Conservation (phyloP, 2,329 filamentous ascomycete species). For the Plenodomus biglobosus region DNA sequence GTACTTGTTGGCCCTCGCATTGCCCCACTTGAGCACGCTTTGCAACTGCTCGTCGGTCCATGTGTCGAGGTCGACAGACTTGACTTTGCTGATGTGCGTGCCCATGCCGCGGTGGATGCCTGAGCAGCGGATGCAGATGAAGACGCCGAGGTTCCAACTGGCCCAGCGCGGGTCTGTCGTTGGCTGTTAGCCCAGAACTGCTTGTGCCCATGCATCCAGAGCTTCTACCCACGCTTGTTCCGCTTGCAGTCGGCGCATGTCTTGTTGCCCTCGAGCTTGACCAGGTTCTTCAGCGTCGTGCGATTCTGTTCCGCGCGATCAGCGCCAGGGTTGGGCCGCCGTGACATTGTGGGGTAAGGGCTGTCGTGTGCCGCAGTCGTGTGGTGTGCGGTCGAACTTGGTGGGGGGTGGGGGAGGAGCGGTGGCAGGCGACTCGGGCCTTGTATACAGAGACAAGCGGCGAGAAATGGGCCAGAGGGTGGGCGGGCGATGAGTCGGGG, state of each 20-base stretch:
- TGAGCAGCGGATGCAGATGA: slow-evolving; percentile 96
- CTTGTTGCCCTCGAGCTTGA: slow-evolving; percentile 96
- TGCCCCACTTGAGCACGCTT: slow-evolving; percentile 93
- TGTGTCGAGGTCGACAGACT: slow-evolving; percentile 94
- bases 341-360: slow-evolving; percentile 64
- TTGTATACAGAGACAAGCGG: neutral
- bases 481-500: slow-evolving; percentile 6
- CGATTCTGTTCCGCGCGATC: slow-evolving; percentile 92
- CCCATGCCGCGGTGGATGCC: slow-evolving; percentile 99
- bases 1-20: slow-evolving; percentile 93
- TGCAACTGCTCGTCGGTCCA: slow-evolving; percentile 99
- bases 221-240: slow-evolving; percentile 83
- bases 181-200: slow-evolving; percentile 23
- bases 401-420: neutral
- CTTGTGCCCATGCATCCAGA: slow-evolving; percentile 8
- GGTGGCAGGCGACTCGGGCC: neutral
- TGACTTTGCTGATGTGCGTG: slow-evolving; percentile 96
- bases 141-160: slow-evolving; percentile 97
- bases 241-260: slow-evolving; percentile 97
- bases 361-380: slow-evolving; percentile 5
- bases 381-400: slow-evolving; percentile 6
- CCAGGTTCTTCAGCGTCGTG: slow-evolving; percentile 86
- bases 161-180: slow-evolving; percentile 92
- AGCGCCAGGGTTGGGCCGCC: slow-evolving; percentile 76
- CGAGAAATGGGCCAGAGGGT: slow-evolving; percentile 1